Evolutionary conservation across 2,329 filamentous ascomycete species (phyloP).

Genomic region (Ophiostoma novo-ulmi): DNA sequence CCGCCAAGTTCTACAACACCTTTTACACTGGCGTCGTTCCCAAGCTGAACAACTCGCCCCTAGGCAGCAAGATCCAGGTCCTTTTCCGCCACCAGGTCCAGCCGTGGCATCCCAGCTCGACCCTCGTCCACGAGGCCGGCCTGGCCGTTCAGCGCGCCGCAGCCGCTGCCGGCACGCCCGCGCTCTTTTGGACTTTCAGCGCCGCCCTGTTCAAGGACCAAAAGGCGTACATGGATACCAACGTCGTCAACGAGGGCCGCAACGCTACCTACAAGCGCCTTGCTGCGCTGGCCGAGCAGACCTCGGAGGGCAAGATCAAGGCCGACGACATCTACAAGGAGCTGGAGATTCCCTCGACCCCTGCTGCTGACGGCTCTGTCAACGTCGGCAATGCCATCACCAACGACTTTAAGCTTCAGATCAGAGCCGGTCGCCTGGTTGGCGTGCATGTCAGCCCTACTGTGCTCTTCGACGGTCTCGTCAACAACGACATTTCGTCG

Average conservation of each 20-base stretch:
- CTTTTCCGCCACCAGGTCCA: conserved; percentile 90
- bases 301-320: conserved; percentile 66
- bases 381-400: conserved; percentile 81
- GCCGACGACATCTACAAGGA: conserved; percentile 64
- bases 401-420: conserved; percentile 74
- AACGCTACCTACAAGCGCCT: conserved; percentile 80
- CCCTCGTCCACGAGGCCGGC: conserved; percentile 74
- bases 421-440: conserved; percentile 72
- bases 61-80: conserved; percentile 55
- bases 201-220: conserved; percentile 61
- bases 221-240: conserved; percentile 75
- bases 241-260: conserved; percentile 73
- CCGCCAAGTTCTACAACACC: conserved; percentile 68
- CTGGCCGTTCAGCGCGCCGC: conserved; percentile 69
- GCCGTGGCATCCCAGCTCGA: conserved; percentile 88
- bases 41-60: conserved; percentile 45
- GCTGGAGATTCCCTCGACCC: conserved; percentile 63
- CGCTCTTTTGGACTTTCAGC: conserved; percentile 76
- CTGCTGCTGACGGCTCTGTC: conserved; percentile 59
- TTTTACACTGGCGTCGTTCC: conserved; percentile 63
- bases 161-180: conserved; percentile 38
- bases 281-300: conserved; percentile 62
- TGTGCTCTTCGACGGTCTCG: conserved; percentile 79
- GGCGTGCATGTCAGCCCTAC: conserved; percentile 90
- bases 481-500: conserved; percentile 72